Evolutionary conservation across 257 asterid genomes (phyloP), one percentile per base, ranked within the genome.

Genomic region (Gentiana dahurica): DNA sequence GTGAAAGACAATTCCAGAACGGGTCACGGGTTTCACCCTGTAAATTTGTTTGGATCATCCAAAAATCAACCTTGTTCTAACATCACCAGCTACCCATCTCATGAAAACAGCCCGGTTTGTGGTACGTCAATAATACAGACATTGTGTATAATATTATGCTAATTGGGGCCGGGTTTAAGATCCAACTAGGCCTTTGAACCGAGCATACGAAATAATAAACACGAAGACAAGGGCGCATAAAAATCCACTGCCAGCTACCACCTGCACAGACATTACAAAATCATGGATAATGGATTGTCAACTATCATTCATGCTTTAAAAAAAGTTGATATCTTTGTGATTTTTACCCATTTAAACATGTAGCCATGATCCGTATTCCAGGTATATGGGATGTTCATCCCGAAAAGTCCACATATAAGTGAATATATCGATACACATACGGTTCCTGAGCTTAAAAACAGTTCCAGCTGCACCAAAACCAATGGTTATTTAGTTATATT

Each of bases 311-410:
- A 36, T n/a, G 3, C 24, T 24, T 24, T 24, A 24, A 24, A 24
- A 1, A 1, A 4, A 45, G 13, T 4, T 56, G 53, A 8, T 5
- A 58, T 51, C 48, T 34, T 12, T 54, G 53, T 60, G 34, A 7
- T 10, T 47, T 32, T 61, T 49, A 90, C 98, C 98, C 98, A 90
- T 84, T 90, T 90, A 61, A 90, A 90, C 89, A 81, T 68, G 78
- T 72, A 84, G 2, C 81, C 84, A 37, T 87, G 79, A 39, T 39
- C 5, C 0, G 57, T 45, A 47, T 75, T 89, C 97, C 97, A 89
- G 49, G 88, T 77, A 54, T 81, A 89, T 8, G 95, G 95, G 57
- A 90, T 82, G 85, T 87, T 90, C 98, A 87, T 76, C 33, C 98
- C 98, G 57, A 90, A 87, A 12, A 87, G 87, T 51, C 73, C 95